Evolutionary conservation across 495 filamentous ascomycete species (phyloP), one percentile per base, ranked within the genome.

Genomic region (Podospora sp.): DNA sequence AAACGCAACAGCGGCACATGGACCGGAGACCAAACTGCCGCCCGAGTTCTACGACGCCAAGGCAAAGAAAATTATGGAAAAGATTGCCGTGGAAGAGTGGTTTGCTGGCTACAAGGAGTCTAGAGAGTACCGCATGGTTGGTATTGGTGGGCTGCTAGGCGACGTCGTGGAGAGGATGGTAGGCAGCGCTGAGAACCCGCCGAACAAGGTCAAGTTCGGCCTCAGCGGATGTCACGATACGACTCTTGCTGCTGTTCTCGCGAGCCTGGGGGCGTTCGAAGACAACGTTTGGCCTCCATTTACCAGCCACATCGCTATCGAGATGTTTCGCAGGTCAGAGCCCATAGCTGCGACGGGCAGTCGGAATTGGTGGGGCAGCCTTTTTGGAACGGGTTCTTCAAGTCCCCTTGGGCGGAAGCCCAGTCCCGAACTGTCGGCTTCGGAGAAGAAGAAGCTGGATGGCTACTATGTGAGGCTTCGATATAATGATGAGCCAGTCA

Each of bases 211-310:
- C 69, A 75, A 74, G 21, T 81, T 84, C 55, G 90, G 87, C 5
- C 79, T 99, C 69, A 90, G 87, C 71, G 95, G 95, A 21, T 97
- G 93, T 71, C 95, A 99, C 75, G 95, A 99, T 76, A 98, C 95
- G 11, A 97, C 95, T 21, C 82, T 98, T 9, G 95, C 91, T 5
- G 92, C 84, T 0, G 77, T 96, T 12, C 78, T 99, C 40, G 82
- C 90, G 9, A 92, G 90, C 67, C 70, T 97, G 0, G 95, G 95
- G 9, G 89, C 90, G 6, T 95, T 89, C 74, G 82, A 93, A 53
- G 81, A 80, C 22, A 84, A 86, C 55, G 82, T 82, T 24, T 99
- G 95, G 95, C 95, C 95, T 1, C 92, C 91, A 0, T 99, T 92
- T 72, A 97, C 94, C 0, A 93, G 90, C 69, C 92, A 93, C 60